Conservation (phyloP, 2,329 filamentous ascomycete genomes). For the Aspergillus terreus region DNA sequence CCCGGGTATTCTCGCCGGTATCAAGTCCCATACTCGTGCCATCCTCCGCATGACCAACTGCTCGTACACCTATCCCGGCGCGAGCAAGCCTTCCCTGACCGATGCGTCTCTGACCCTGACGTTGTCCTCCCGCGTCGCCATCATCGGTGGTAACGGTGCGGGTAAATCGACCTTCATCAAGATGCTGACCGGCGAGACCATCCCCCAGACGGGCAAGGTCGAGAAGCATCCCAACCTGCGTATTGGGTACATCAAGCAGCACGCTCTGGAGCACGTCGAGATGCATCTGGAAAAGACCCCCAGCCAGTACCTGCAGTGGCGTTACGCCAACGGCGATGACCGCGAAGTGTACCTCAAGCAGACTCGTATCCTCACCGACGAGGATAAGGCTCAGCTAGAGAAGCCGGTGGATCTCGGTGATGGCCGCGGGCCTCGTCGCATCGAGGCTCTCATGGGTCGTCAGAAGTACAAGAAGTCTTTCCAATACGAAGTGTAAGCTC, state of each 20-base stretch:
- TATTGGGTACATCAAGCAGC: slow-evolving; percentile 99
- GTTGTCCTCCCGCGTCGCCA: slow-evolving; percentile 87
- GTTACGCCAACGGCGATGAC: slow-evolving; percentile 94
- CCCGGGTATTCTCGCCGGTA: slow-evolving; percentile 87
- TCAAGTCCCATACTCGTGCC: slow-evolving; percentile 90
- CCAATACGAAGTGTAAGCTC: slow-evolving; percentile 85
- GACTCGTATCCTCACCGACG: slow-evolving; percentile 80
- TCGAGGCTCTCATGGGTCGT: slow-evolving; percentile 89
- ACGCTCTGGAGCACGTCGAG: slow-evolving; percentile 97
- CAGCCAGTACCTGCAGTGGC: slow-evolving; percentile 98
- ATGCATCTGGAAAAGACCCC: slow-evolving; percentile 99
- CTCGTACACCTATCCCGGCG: slow-evolving; percentile 88
- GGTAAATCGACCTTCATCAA: slow-evolving; percentile 99
- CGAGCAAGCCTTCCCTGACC: slow-evolving; percentile 77
- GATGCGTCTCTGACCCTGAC: slow-evolving; percentile 86
- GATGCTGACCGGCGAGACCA: slow-evolving; percentile 85
- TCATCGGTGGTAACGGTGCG: slow-evolving; percentile 95
- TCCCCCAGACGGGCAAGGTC: slow-evolving; percentile 79
- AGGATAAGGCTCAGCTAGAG: slow-evolving; percentile 87
- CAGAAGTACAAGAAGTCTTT: slow-evolving; percentile 99
- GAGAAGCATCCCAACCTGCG: slow-evolving; percentile 98
- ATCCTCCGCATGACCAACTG: slow-evolving; percentile 94
- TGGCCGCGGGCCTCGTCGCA: slow-evolving; percentile 69
- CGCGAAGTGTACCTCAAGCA: slow-evolving; percentile 97
- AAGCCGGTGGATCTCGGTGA: slow-evolving; percentile 82